Base-by-base conservation (phyloP, 228 moss, liverwort and hornwort genomes). In the Sphagnum fallax region DNA sequence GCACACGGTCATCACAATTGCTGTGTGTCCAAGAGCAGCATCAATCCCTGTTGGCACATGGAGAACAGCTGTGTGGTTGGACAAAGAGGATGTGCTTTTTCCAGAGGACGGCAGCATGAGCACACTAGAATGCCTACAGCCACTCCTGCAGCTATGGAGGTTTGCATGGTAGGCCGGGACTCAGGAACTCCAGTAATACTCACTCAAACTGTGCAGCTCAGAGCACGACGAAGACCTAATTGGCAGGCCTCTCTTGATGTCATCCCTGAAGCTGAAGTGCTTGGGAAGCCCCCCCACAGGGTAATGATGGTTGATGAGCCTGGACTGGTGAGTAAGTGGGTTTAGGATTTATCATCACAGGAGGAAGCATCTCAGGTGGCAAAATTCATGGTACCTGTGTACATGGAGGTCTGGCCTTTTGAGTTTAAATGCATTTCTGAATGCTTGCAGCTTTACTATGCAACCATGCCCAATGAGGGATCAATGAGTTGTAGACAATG, bases 241-340 rank as follows among this genome's bases (percentile, higher is more conserved):
- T 81, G 88, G 60, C 63, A 70, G 13, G 60, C 76, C 60, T 75
- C 76, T 0, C 71, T 90, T 55, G 90, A 90, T 63, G 90, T 59
- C 55, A 91, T 91, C 61, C 85, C 88, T 5, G 90, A 91, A 76
- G 88, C 85, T 4, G 88, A 88, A 32, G 90, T 81, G 71, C 59
- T 84, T 4, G 81, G 84, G 4, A 82, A 79, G 65, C 70, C 70
- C 51, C 69, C 58, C 13, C 64, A 77, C 57, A 73, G 75, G 71
- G 67, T 75, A 64, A 74, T 81, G 59, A 65, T 71, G 15, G 75
- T 80, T 10, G 81, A 71, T 64, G 73, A 81, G 59, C 74, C 80
- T 74, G 78, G 67, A 53, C 77, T 81, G 77, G 87, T 87, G 67
- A 79, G 85, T 32, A 32, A 32, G 32, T 32, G 32, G 32, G 32